Base-by-base conservation (phyloP, 2,329 filamentous ascomycete species). In the Ascochyta clinopodiicola region DNA sequence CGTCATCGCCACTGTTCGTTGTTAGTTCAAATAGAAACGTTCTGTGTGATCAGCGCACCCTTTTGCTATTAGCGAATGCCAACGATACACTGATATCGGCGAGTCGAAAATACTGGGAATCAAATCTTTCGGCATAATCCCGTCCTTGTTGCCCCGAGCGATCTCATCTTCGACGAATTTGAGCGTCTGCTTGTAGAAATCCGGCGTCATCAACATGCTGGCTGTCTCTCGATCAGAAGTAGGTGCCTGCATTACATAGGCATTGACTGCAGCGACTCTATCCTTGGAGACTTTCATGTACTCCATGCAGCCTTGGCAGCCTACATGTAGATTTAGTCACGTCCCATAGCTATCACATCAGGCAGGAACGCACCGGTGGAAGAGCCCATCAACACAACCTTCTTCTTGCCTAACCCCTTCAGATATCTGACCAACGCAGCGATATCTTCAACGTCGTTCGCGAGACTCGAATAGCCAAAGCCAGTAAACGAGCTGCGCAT, bases 401-500 rank as follows among this genome's bases (percentile, higher is more conserved):
- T 52, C 15, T 45, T 29, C 8, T 40, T 52, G 24, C 46, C 44
- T 22, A 57, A 4, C 12, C 12, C 29, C 17, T 44, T 50, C n/a
- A 62, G 46, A 40, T 65, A 60, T 13, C 9, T 24, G 8, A 63
- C 54, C 17, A 63, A 21, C 15, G 44, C 54, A 31, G 49, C 39
- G 10, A 60, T 42, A 31, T 63, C 58, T 21, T 63, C 29, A 2
- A 44, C 56, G 42, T 63, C 60, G 15, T 63, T 60, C 15, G 52
- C 37, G 2, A 63, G 39, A 44, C 56, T 61, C 6, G 60, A 63
- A 46, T 57, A 60, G 6, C 60, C 60, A 34, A 61, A 61, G 0
- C 60, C 60, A 2, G 53, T 63, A 35, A 63, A 64, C 8, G 53
- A 61, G 21, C 58, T 63, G 7, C 58, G 58, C 58, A 62, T 63